These are phyloP conservation scores for Trametes cinnabarina DNA, from an alignment of 768 basidiomycete species.

Conservation along the genomic window DNA sequence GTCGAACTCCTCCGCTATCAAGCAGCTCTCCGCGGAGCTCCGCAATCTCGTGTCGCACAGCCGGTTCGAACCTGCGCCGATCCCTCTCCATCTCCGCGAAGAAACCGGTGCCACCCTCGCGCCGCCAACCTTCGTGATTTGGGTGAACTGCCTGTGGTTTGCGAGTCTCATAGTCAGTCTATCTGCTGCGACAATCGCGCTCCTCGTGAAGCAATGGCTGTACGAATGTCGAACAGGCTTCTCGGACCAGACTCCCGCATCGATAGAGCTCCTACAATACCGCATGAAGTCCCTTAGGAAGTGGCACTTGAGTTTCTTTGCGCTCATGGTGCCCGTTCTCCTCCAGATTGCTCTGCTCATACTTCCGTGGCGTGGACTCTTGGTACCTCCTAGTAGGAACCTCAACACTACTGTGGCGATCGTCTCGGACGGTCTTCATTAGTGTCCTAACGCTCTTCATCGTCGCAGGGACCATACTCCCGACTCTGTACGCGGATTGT, in stretches of 20 bases:
- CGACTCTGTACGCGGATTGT: slow-evolving; percentile 10
- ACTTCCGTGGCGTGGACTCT: slow-evolving; percentile 24
- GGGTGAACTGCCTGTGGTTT: slow-evolving; percentile 27
- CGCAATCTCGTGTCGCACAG: not conserved
- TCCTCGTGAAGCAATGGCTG: slow-evolving; percentile 30
- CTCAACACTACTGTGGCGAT: slow-evolving; percentile 17
- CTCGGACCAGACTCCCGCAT: slow-evolving; percentile 23
- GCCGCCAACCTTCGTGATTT: slow-evolving; percentile 1
- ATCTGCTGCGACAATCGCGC: slow-evolving; percentile 23
- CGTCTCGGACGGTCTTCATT: slow-evolving; percentile 1
- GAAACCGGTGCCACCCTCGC: not conserved
- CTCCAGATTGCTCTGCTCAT: slow-evolving; percentile 22
- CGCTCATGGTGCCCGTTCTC: slow-evolving; percentile 19
- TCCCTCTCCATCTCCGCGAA: not conserved
- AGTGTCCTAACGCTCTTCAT: slow-evolving; percentile 9
- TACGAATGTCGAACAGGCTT: slow-evolving; percentile 19
- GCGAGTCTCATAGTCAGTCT: slow-evolving; percentile 27
- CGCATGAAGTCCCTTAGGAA: slow-evolving; percentile 22
- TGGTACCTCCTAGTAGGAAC: slow-evolving; percentile 23
- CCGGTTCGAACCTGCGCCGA: not conserved
- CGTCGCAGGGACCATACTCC: not conserved
- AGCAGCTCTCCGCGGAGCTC: slow-evolving; percentile 3
- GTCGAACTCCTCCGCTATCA: not conserved
- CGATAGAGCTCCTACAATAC: slow-evolving; percentile 23
- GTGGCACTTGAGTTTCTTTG: slow-evolving; percentile 22